Conservation (phyloP, 441 rosid species). For the Theobroma grandiflorum region DNA sequence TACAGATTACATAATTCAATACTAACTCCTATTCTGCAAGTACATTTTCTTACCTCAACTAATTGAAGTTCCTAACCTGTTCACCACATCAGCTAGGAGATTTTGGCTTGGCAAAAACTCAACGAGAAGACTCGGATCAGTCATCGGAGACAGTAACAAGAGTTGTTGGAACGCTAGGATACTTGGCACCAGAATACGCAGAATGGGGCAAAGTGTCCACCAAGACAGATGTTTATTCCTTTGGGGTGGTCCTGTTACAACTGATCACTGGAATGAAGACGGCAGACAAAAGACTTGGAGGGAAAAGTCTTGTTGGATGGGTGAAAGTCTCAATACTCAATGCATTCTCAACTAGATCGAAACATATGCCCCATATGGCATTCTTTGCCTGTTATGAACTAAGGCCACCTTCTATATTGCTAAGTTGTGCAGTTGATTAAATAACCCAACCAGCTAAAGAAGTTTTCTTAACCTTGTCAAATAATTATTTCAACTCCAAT, state of each 20-base stretch:
- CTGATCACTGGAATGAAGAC: slow-evolving; percentile 54
- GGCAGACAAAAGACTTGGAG: slow-evolving; percentile 58
- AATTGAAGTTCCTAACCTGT: background rate
- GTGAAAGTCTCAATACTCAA: slow-evolving; percentile 33
- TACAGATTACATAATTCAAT: too few relatives aligned
- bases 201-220: slow-evolving; percentile 43
- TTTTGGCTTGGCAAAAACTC: slow-evolving; percentile 45
- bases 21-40: background rate
- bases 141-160: slow-evolving; percentile 36
- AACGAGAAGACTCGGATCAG: slow-evolving; percentile 26
- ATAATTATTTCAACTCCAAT: background rate
- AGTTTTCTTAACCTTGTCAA: background rate
- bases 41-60: background rate
- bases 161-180: slow-evolving; percentile 45
- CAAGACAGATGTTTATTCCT: slow-evolving; percentile 62
- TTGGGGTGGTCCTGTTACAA: slow-evolving; percentile 59
- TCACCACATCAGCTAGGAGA: slow-evolving; percentile 49
- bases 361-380: background rate
- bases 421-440: background rate
- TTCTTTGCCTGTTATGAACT: background rate
- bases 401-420: background rate
- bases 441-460: slow-evolving; percentile 4
- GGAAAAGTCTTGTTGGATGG: slow-evolving; percentile 73
- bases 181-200: slow-evolving; percentile 56
- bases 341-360: background rate